Conservation (phyloP, 306 rosid species). For the Bauhinia variegata region DNA sequence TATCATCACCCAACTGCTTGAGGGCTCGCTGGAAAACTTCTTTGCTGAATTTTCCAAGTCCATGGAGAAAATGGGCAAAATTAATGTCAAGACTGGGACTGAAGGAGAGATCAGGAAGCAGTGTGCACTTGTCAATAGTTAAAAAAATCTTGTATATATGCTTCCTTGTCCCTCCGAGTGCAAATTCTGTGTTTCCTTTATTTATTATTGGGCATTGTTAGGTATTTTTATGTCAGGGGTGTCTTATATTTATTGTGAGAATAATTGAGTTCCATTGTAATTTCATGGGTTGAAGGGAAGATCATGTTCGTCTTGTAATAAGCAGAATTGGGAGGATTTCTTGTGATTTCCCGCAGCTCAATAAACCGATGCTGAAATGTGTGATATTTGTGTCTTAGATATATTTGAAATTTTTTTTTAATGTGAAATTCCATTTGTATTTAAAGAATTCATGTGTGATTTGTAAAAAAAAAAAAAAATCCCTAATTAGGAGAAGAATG, state of each 20-base stretch:
- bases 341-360: not conserved
- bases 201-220: slow-evolving; percentile 27
- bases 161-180: not conserved
- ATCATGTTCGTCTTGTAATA: slow-evolving; percentile 12
- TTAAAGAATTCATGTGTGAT: too few species aligned
- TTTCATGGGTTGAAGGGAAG: slow-evolving; percentile 15
- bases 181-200: slow-evolving; percentile 3
- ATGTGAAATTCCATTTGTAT: too few species aligned
- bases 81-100: slow-evolving; percentile 57
- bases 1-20: slow-evolving; percentile 46
- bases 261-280: not conserved
- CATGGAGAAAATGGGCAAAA: slow-evolving; percentile 79
- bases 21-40: slow-evolving; percentile 53
- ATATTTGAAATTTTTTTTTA: too few species aligned
- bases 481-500: too few species aligned
- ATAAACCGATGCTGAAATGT: not conserved
- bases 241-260: slow-evolving; percentile 11
- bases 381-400: too few species aligned
- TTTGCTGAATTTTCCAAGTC: slow-evolving; percentile 56
- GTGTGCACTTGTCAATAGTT: slow-evolving; percentile 58
- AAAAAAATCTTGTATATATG: not conserved
- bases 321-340: slow-evolving; percentile 10
- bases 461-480: too few species aligned
- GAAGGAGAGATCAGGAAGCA: slow-evolving; percentile 76
- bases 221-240: slow-evolving; percentile 2